Evolutionary conservation across 1,139 yeast genomes (phyloP).

Genomic region (Geotrichum cucujoidarum): DNA sequence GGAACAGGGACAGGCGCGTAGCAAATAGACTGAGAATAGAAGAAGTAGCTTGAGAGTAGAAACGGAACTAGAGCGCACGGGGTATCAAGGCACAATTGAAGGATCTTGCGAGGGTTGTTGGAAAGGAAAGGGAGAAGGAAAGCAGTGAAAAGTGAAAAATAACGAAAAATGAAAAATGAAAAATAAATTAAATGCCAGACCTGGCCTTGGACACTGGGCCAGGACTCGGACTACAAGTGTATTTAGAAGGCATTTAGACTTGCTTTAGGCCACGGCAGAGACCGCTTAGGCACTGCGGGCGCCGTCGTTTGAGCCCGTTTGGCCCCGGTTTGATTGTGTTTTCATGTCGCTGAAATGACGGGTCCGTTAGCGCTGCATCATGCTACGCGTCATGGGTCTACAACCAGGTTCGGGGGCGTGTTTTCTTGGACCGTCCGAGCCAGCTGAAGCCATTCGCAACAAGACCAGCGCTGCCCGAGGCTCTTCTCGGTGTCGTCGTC

Average conservation of each 20-base stretch:
- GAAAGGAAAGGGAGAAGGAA: not conserved
- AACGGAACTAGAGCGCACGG: not conserved
- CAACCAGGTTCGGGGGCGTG: too few relatives aligned
- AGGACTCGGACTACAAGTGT: too few relatives aligned
- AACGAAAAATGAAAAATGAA: not conserved
- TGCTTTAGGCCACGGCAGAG: not conserved
- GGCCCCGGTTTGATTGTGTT: not conserved
- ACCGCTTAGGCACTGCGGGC: not conserved
- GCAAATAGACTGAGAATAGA: too few relatives aligned
- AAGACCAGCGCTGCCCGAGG: too few relatives aligned
- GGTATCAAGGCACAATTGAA: not conserved
- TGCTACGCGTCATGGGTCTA: too few relatives aligned
- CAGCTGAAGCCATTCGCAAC: too few relatives aligned
- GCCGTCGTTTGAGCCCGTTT: not conserved
- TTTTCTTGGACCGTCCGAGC: too few relatives aligned
- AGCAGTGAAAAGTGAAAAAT: not conserved
- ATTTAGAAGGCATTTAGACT: not conserved
- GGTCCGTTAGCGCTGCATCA: not conserved
- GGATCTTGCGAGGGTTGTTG: not conserved
- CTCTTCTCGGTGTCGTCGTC: too few relatives aligned
- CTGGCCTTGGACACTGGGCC: not conserved
- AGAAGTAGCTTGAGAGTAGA: not conserved
- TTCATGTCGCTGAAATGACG: not conserved
- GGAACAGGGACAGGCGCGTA: too few relatives aligned
- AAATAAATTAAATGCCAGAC: too few relatives aligned